Evolutionary conservation across 1,284 basidiomycete species (phyloP), one percentile per base, ranked within the genome.

Genomic region (Ceratobasidium papillatum): DNA sequence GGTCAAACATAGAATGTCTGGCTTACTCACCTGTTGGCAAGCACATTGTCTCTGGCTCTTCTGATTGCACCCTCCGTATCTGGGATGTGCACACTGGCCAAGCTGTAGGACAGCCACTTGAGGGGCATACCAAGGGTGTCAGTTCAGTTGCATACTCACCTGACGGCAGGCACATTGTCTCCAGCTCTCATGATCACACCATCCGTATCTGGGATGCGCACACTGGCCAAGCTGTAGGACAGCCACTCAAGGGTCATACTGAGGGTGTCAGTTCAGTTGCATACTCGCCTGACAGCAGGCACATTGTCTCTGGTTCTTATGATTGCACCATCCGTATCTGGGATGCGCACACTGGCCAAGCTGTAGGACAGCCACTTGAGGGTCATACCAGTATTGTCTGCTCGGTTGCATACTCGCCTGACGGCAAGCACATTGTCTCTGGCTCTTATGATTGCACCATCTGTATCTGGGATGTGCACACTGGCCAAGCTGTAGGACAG

Each of bases 21-120:
- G 74, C 74, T 1, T 73, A 62, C 27, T 75, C 74, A 41, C 47
- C 66, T 3, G 76, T 75, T 75, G 74, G 76, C 25, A 61, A 22
- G 27, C 38, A 17, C 25, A 5, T 76, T 19, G 76, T 47, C 11
- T 75, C 59, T 11, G 74, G 58, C 14, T 61, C 54, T 27, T 2
- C 52, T 25, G 76, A 75, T 45, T 14, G 51, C 7, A 56, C 76
- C 2, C n/a, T 76, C 19, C 30, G 66, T 22, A n/a, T 76, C 9
- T 73, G 75, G 75, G 66, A 76, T 71, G 75, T 36, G 25, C 17
- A 17, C 27, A 76, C 43, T 5, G n/a, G n/a, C n/a, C n/a, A n/a
- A n/a, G n/a, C n/a, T n/a, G n/a, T n/a, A n/a, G n/a, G n/a, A n/a
- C n/a, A n/a, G n/a, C n/a, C n/a, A n/a, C n/a, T n/a, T n/a, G n/a